Evolutionary conservation across 2,329 filamentous ascomycete species (phyloP).

Genomic region (Fusarium brachygibbosum): DNA sequence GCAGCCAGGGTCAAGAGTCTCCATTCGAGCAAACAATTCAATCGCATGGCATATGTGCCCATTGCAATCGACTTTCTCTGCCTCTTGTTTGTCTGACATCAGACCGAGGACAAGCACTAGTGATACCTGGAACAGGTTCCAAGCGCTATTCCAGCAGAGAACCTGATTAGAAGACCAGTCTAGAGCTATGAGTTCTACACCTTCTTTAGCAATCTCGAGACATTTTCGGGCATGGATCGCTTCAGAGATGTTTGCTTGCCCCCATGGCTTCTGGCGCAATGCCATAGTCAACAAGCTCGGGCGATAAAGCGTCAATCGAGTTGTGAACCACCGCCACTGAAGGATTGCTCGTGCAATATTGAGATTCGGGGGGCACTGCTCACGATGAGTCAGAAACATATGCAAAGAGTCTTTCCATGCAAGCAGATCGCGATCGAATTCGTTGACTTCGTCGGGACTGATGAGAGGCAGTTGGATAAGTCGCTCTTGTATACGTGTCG

Average conservation of each 20-base stretch:
- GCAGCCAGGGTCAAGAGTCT: background rate
- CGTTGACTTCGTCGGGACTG: conserved; percentile 66
- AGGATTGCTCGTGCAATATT: background rate
- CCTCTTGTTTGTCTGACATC: background rate
- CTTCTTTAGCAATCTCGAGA: conserved; percentile 8
- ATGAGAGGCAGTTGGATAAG: conserved; percentile 78
- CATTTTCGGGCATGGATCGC: background rate
- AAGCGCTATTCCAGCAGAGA: conserved; percentile 16
- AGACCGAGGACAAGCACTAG: conserved; percentile 3
- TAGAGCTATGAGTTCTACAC: background rate
- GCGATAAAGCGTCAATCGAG: conserved; percentile 17
- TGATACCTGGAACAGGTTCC: conserved; percentile 13
- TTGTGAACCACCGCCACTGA: conserved; percentile 9
- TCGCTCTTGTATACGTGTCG: conserved; percentile 81
- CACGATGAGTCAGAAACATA: background rate
- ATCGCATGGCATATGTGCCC: background rate
- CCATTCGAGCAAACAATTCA: conserved; percentile 1
- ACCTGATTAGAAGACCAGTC: conserved; percentile 14
- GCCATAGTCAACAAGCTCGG: conserved; percentile 3
- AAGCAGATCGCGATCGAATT: conserved; percentile 1
- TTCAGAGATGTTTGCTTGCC: rapidly evolving
- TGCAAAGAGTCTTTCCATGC: conserved; percentile 12
- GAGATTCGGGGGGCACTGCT: background rate
- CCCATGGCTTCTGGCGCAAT: background rate
- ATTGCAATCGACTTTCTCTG: background rate